These are phyloP conservation scores for Ceratocystis cubensis DNA, from an alignment of 2,329 filamentous ascomycete genomes.

Conservation along the genomic window DNA sequence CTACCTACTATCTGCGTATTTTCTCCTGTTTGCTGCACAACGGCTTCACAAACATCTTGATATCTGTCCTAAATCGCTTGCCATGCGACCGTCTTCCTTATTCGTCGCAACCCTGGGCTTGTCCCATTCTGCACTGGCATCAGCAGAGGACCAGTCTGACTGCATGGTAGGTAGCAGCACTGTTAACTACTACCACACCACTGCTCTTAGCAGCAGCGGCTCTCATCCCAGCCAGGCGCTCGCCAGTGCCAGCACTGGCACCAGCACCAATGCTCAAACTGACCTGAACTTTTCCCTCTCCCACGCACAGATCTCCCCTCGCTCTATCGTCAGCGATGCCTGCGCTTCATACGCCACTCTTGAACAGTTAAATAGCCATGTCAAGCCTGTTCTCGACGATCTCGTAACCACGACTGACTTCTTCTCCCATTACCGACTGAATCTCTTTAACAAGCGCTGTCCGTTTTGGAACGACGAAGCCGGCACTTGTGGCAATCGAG, in stretches of 20 bases:
- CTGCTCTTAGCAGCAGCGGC: no score
- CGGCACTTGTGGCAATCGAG: conserved; percentile 93
- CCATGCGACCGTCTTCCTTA: conserved; percentile 2
- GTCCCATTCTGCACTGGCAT: conserved; percentile 3
- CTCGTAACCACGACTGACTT: conserved; percentile 86
- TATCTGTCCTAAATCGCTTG: background rate
- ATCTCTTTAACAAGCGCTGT: conserved; percentile 86
- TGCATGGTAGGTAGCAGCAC: conserved; percentile 19
- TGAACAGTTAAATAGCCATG: conserved; percentile 64
- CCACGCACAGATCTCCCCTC: conserved; percentile 62
- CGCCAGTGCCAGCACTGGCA: background rate
- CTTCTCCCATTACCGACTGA: conserved; percentile 94
- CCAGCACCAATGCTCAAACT: conserved; percentile 19
- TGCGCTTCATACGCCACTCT: conserved; percentile 89
- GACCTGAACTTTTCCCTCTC: background rate
- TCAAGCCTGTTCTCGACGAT: conserved; percentile 65
- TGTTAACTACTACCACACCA: conserved; percentile 18
- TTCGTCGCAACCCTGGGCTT: conserved; percentile 1
- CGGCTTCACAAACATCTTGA: no score
- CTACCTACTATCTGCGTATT: no score
- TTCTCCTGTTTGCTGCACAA: no score
- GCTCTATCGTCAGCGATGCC: conserved; percentile 80
- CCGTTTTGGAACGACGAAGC: conserved; percentile 93
- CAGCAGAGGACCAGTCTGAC: background rate
- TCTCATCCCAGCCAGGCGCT: background rate